Evolutionary conservation across 305 asterid genomes (phyloP), one percentile per base, ranked within the genome.

Genomic region (Fraxinus ornus): DNA sequence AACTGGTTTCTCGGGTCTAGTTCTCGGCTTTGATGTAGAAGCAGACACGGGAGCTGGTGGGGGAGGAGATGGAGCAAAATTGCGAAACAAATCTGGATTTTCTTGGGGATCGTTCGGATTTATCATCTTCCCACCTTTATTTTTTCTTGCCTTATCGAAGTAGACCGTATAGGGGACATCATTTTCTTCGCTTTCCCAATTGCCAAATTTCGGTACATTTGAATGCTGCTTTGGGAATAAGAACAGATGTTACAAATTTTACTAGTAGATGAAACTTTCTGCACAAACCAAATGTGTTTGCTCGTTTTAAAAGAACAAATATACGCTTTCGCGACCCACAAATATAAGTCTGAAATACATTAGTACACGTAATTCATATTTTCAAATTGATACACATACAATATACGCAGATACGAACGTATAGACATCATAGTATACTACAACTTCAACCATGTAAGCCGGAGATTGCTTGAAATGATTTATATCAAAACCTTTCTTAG

Each of bases 61-160:
- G 0, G 41, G 75, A 10, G 89, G 83, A 0, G 89, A 36, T 32
- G 87, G 85, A 2, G 86, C 89, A 26, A 62, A 2, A 7, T 81
- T 82, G 0, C 82, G 88, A 86, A 89, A 90, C 89, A 91, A 78
- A 26, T 90, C 97, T 0, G 91, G 93, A 79, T 92, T 90, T 66
- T 92, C 94, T 84, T 84, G 80, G 7, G 98, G 98, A 35, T 92
- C 98, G 79, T 92, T 95, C 8, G 98, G 98, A 83, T 95, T 93
- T 8, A 90, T 88, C 88, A 89, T 88, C 80, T 91, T 92, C 83
- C 93, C 95, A 7, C 94, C 97, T 83, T 88, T 87, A 44, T 79
- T 86, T 80, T 90, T 91, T 83, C 98, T 87, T 30, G 98, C 98
- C 76, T 93, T 90, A 1, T 91, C 93, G 36, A 95, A 95, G 82